Evolutionary conservation across 1,284 basidiomycete species (phyloP), one percentile per base, ranked within the genome.

Genomic region (Papiliotrema fonsecae): DNA sequence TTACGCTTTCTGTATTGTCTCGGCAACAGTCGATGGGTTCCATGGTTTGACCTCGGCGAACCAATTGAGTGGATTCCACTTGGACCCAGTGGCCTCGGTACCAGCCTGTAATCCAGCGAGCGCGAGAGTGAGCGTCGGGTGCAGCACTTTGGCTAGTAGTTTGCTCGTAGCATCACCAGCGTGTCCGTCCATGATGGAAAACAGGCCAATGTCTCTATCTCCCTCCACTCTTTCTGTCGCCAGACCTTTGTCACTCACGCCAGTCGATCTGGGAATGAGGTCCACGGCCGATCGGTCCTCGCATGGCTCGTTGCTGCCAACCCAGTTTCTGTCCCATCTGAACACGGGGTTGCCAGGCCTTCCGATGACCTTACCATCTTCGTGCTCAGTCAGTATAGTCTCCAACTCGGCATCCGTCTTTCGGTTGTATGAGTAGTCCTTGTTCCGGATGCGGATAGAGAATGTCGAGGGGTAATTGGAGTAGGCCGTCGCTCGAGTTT

Each of bases 151-250:
- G 2, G 87, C 85, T 27, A 99, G 83, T 26, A 97, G 78, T 50
- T 83, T 81, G 4, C 88, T 91, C 1, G 96, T 98, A 49, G 89
- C 81, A 56, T 65, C 79, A 1, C 91, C 96, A 1, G 83, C 79
- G 68, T 98, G 96, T 2, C 96, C 96, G 65, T 98, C 96, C 81
- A 93, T 86, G 25, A 96, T 84, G 1, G 87, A 78, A 61, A 89
- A 91, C 70, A 94, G 86, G 42, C 88, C 76, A 56, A 86, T 79
- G 64, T 88, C 86, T 10, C 86, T 85, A 11, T 81, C 78, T 0
- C 77, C 56, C 37, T 50, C 34, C 38, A 46, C 49, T 31, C 32
- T 25, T 39, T 14, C 36, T 48, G 13, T 43, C 49, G 18, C 14
- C 26, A 19, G 14, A 21, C 24, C 41, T n/a, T 24, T 43, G 31